phyloP scores from a whole-genome alignment of 177 flowering plant species.

The Vitis hybrid region DNA sequence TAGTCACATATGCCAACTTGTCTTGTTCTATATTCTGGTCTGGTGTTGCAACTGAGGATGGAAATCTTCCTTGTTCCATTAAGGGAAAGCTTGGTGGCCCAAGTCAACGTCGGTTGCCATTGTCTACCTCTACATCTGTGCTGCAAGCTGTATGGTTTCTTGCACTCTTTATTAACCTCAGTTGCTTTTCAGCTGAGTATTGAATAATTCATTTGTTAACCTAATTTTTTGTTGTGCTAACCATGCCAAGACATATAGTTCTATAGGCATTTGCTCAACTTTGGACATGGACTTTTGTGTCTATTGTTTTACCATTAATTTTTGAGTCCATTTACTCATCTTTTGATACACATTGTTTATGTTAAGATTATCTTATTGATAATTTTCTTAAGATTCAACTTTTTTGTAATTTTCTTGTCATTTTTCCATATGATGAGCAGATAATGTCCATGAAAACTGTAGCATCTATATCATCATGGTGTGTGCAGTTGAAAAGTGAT shows the following conservation, averaged over 20 bases:
- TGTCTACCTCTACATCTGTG: constrained; percentile 54
- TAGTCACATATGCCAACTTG: constrained; percentile 50
- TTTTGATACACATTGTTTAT: neutral
- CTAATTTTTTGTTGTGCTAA: neutral
- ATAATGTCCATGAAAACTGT: constrained; percentile 58
- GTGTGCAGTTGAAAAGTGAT: constrained; percentile 32
- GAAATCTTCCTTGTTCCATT: constrained; percentile 59
- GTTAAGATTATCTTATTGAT: neutral
- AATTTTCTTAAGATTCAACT: neutral
- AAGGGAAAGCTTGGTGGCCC: constrained; percentile 96
- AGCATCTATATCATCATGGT: constrained; percentile 58
- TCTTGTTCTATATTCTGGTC: constrained; percentile 77
- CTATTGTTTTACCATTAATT: neutral
- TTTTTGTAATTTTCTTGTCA: neutral
- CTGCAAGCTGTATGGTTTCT: constrained; percentile 73
- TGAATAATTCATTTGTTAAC: neutral
- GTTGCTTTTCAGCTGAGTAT: neutral
- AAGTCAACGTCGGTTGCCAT: constrained; percentile 80
- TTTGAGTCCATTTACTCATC: neutral
- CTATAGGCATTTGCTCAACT: too few species aligned
- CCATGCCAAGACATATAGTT: neutral
- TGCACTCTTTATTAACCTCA: constrained; percentile 6
- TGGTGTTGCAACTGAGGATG: constrained; percentile 21
- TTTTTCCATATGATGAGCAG: constrained; percentile 37
- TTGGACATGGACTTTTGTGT: neutral